Percentiles rank a stretch among this genome's conserved stretches.
Conservation (phyloP, 495 filamentous ascomycete species). For the Staphylotrichum longicolle region DNA sequence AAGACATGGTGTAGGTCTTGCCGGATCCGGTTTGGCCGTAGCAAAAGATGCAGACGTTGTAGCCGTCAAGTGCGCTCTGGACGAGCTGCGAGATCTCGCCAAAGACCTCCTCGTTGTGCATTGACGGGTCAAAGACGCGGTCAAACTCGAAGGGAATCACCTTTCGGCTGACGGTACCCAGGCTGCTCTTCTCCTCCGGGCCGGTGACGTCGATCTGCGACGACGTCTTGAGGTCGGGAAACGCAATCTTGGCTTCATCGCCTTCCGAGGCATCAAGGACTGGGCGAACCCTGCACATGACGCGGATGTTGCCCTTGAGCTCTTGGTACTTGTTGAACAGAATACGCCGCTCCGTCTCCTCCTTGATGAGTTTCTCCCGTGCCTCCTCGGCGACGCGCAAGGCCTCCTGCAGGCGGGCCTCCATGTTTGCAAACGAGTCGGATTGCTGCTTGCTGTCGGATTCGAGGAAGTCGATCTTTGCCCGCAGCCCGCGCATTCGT, state of each 20-base stretch:
- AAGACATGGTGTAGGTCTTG: slow-evolving; percentile 96
- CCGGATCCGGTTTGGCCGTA: slow-evolving; percentile 97
- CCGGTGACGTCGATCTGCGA: slow-evolving; percentile 84
- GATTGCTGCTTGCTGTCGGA: slow-evolving; percentile 83
- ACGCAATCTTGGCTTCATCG: slow-evolving; percentile 66
- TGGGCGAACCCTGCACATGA: slow-evolving; percentile 96
- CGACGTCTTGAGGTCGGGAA: slow-evolving; percentile 76
- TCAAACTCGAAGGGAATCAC: slow-evolving; percentile 89
- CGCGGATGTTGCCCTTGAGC: slow-evolving; percentile 97
- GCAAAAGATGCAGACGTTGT: slow-evolving; percentile 99
- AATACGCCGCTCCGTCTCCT: slow-evolving; percentile 87
- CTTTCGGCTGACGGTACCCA: slow-evolving; percentile 71
- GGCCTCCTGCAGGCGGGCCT: slow-evolving; percentile 74
- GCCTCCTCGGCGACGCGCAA: slow-evolving; percentile 62
- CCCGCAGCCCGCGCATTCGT: slow-evolving; percentile 67
- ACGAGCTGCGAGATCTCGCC: slow-evolving; percentile 97
- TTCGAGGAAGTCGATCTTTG: slow-evolving; percentile 82
- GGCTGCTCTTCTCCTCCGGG: slow-evolving; percentile 75
- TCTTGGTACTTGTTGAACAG: slow-evolving; percentile 98
- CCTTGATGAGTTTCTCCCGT: slow-evolving; percentile 80
- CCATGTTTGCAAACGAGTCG: slow-evolving; percentile 70
- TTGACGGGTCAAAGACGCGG: slow-evolving; percentile 77
- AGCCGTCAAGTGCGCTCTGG: slow-evolving; percentile 92
- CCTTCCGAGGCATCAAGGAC: slow-evolving; percentile 56
- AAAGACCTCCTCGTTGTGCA: slow-evolving; percentile 84